Evolutionary conservation across 345 rosid species (phyloP).

Genomic region (Diplotaxis tenuifolia): DNA sequence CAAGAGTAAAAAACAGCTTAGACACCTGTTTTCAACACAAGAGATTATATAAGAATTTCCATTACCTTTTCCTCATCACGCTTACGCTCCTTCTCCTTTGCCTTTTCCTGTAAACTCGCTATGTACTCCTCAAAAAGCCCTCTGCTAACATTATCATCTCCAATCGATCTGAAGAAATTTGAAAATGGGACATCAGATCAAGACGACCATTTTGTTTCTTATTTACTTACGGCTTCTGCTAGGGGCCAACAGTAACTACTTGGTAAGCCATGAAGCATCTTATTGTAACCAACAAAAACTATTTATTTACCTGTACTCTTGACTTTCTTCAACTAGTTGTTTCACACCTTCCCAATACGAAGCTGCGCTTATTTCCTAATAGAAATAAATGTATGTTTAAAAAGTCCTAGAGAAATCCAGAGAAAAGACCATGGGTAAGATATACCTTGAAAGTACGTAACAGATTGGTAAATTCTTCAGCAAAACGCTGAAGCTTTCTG

Average conservation of each 20-base stretch:
- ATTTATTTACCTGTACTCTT: conserved; percentile 63
- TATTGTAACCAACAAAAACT: neutral
- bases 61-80: conserved; percentile 95
- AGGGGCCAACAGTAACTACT: too few species aligned
- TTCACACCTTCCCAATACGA: conserved; percentile 84
- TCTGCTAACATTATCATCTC: conserved; percentile 63
- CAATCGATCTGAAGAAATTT: conserved; percentile 52
- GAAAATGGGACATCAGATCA: too few species aligned
- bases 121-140: conserved; percentile 83
- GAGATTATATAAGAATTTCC: neutral
- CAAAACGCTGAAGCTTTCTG: conserved; percentile 78
- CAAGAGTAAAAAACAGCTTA: conserved; percentile 1
- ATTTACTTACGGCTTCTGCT: too few species aligned
- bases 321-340: conserved; percentile 72
- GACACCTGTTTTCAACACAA: neutral
- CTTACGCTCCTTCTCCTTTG: conserved; percentile 88
- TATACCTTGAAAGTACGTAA: conserved; percentile 68
- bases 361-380: conserved; percentile 70
- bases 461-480: conserved; percentile 78
- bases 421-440: neutral
- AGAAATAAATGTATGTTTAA: conserved; percentile 8
- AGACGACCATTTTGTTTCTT: too few species aligned
- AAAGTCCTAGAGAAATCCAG: neutral
- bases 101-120: conserved; percentile 69
- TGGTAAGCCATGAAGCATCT: conserved; percentile 11